These are phyloP conservation scores for Penicillium antarcticum DNA, from an alignment of 495 filamentous ascomycete species.

Conservation along the genomic window DNA sequence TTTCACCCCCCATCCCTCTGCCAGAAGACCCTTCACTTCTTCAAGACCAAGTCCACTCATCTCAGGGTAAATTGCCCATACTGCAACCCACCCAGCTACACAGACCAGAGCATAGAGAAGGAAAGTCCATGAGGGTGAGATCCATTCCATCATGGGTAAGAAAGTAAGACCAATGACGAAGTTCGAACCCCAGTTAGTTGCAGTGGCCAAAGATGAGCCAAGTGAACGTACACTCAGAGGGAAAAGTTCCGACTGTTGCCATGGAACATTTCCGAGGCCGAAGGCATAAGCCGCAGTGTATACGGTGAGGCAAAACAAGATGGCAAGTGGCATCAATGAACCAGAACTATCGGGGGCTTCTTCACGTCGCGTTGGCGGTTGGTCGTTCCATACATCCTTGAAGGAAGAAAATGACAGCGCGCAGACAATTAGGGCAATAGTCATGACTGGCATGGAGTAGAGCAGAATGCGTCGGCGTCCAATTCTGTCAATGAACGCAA, in stretches of 20 bases:
- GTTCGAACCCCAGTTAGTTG: constrained; percentile 87
- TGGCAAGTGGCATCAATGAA: constrained; percentile 38
- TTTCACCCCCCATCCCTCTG: constrained; percentile 64
- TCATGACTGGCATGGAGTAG: constrained; percentile 83
- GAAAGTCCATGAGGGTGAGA: constrained; percentile 78
- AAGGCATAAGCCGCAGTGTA: constrained; percentile 84
- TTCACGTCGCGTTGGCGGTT: constrained; percentile 2
- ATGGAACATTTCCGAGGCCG: constrained; percentile 88
- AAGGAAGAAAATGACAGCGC: constrained; percentile 65
- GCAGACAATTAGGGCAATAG: constrained; percentile 62
- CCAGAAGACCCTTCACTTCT: constrained; percentile 71
- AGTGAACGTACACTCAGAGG: constrained; percentile 76
- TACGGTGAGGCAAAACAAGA: constrained; percentile 70
- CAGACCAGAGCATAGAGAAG: constrained; percentile 71
- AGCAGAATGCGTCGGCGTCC: constrained; percentile 80
- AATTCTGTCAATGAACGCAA: constrained; percentile 74
- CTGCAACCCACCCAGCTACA: constrained; percentile 57
- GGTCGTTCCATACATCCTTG: constrained; percentile 22
- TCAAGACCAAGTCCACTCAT: constrained; percentile 78
- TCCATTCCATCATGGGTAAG: constrained; percentile 74
- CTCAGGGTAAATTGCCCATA: constrained; percentile 79
- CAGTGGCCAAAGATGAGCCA: constrained; percentile 78
- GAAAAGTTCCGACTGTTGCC: constrained; percentile 92
- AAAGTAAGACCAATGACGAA: constrained; percentile 87
- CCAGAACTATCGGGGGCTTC: constrained; percentile 5